A percentile compares a stretch with the other conserved stretches of the same genome.
Conservation (phyloP, 108 stramenopile species). For the Pseudonitzschia delicatissima region DNA sequence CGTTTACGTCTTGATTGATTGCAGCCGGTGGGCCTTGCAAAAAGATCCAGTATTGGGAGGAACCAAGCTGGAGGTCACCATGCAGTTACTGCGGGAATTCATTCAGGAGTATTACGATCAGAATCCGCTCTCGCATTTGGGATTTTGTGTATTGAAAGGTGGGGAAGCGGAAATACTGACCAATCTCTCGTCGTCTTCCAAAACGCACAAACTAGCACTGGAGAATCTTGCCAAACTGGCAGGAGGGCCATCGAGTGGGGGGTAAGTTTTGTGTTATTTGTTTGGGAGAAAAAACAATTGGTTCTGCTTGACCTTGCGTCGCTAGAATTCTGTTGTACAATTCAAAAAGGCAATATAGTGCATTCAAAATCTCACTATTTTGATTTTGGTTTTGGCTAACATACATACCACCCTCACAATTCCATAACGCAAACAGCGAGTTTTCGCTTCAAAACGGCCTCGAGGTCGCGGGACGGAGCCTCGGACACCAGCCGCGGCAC, state of each 20-base stretch:
- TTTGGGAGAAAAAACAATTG: too few relatives aligned
- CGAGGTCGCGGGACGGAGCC: constrained; percentile 84
- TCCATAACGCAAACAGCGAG: too few relatives aligned
- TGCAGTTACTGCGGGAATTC: constrained; percentile 56
- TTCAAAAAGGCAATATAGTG: too few relatives aligned
- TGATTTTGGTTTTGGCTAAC: too few relatives aligned
- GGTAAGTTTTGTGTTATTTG: constrained; percentile 7
- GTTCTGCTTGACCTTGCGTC: too few relatives aligned
- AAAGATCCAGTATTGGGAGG: constrained; percentile 76
- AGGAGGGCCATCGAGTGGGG: constrained; percentile 44
- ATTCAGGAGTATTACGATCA: constrained; percentile 81
- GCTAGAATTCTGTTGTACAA: too few relatives aligned
- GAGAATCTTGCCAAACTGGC: constrained; percentile 38
- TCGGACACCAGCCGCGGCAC: constrained; percentile 80
- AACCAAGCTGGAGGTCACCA: constrained; percentile 57
- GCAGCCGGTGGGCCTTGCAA: constrained; percentile 62
- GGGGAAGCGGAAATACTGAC: constrained; percentile 85
- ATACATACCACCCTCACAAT: too few relatives aligned
- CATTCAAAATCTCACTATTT: too few relatives aligned
- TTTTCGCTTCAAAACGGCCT: constrained; percentile 85
- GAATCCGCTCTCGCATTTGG: constrained; percentile 83
- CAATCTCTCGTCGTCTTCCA: constrained; percentile 54
- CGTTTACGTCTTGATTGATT: constrained; percentile 72
- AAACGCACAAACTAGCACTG: constrained; percentile 68
- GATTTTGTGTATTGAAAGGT: constrained; percentile 59